Base-by-base conservation (phyloP, 345 rosid genomes). In the Dimocarpus longan region DNA sequence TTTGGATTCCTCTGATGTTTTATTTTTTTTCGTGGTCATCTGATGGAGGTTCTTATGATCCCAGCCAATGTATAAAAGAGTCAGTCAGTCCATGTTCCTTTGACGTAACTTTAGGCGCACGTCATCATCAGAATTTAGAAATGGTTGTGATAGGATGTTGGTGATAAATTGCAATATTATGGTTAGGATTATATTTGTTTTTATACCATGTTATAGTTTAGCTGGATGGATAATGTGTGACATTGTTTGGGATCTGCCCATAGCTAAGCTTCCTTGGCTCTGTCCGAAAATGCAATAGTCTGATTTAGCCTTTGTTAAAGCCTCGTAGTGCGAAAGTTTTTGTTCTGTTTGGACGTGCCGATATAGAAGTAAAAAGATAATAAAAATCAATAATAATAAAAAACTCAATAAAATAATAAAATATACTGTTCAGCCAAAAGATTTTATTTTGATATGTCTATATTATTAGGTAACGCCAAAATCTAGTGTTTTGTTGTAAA, bases 21-120 rank as follows among this genome's bases (percentile, higher is more conserved):
- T 74, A 60, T 6, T 67, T 76, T 40, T 77, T 50, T 19, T 46
- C 66, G 16, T 80, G 78, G 62, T 79, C 82, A 81, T 82, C 82
- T 64, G 84, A 80, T 70, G 81, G 82, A 76, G 84, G 76, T 79
- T 85, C 62, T 72, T 60, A 63, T 79, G 79, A 78, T 86, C 89
- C 88, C 85, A 81, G 80, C 86, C 84, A 57, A 37, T 87, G 89
- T 91, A 83, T 70, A 90, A 85, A 46, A 32, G 86, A 54, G 80
- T 81, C 67, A 80, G 86, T 80, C 70, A 46, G 52, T 46, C 63
- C 67, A 59, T 81, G 71, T 74, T 81, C 52, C 72, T 18, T 78
- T 68, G 65, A 71, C 86, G 26, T 79, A 80, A 84, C 76, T 52
- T 81, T 79, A 76, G 87, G 72, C n/a, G 62, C 79, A 52, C 75